Base-by-base conservation (phyloP, 2,329 filamentous ascomycete genomes). In the Verticillium alfalfae region DNA sequence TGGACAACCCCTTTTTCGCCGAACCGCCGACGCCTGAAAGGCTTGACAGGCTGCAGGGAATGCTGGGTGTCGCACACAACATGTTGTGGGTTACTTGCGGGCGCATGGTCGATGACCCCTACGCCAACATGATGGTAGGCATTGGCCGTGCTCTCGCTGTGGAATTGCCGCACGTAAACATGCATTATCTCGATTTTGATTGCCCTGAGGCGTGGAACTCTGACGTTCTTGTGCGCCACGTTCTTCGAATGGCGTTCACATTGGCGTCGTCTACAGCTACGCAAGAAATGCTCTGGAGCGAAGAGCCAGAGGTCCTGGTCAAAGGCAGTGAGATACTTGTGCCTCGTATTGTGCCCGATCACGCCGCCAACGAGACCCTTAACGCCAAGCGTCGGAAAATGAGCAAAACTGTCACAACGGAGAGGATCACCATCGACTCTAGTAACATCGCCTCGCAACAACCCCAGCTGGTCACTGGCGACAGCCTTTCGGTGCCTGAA, bases 171-270 rank as follows among this genome's bases (percentile, higher is more conserved):
- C 63, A 63, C 22, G 16, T 65, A 41, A 66, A 64, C 59, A 58
- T 66, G 2, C 63, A 66, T 31, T 64, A 65, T 62, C 63, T 66
- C 6, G 64, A 66, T 15, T 59, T 66, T 10, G 64, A 65, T 22
- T 58, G 62, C 4, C 60, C 60, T 0, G 57, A 62, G 1, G 58
- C 61, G 13, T 45, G 39, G 39, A 45, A 18, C 16, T n/a, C 60
- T n/a, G 62, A 65, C 56, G 56, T 62, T 1, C 63, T 65, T 45
- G 39, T 45, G 3, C 39, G 16, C 16, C 39, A 45, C 13, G 39
- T 45, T n/a, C 39, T 45, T 8, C 39, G 13, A 45, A 45, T 45
- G 39, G 39, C 39, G 16, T 15, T n/a, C 9, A 45, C 39, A n/a
- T n/a, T 45, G n/a, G 39, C 18, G 7, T 45, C 39, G 18, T n/a